Evolutionary conservation across 345 rosid species (phyloP), one percentile per base, ranked within the genome.

Genomic region (Salix viminalis): DNA sequence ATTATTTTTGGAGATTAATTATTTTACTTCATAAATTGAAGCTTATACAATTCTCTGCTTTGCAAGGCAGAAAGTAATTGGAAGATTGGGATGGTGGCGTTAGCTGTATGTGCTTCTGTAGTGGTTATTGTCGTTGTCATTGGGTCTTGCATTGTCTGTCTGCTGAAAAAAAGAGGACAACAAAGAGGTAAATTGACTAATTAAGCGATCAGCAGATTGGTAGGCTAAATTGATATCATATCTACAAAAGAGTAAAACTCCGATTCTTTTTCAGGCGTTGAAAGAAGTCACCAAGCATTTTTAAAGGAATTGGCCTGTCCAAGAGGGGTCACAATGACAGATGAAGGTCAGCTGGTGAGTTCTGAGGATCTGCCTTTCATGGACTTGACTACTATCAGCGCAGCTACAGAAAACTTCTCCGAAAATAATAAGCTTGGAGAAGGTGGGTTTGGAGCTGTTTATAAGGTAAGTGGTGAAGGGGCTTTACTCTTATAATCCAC

Each of bases 1-100:
- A 44, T 44, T 44, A 4, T 6, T 5, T 50, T 18, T 18, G n/a
- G 21, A 50, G 58, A 50, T 50, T 50, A 50, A 50, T 18, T 50
- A 0, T 50, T 19, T 18, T 5, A 18, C 21, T 18, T 5, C 8
- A 19, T 15, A 18, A 18, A 6, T 50, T 50, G 58, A 19, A 50
- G 6, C 58, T 50, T 19, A 71, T 26, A 61, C 18, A 6, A 26
- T 34, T 69, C 12, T 81, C 41, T 18, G 46, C 30, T 71, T 23
- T 21, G 42, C 15, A 41, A 75, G 75, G 74, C 83, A 86, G 87
- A 79, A 52, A 24, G 32, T 39, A 83, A 62, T 60, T 76, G 78
- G 86, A 76, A 77, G 70, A 71, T 1, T 32, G 70, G 79, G 76
- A 74, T 76, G 62, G 9, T 74, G 73, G 81, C 70, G 4, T 65